Evolutionary conservation across 139 green algal genomes (phyloP), one percentile per base, ranked within the genome.

Genomic region (Micractinium conductrix): DNA sequence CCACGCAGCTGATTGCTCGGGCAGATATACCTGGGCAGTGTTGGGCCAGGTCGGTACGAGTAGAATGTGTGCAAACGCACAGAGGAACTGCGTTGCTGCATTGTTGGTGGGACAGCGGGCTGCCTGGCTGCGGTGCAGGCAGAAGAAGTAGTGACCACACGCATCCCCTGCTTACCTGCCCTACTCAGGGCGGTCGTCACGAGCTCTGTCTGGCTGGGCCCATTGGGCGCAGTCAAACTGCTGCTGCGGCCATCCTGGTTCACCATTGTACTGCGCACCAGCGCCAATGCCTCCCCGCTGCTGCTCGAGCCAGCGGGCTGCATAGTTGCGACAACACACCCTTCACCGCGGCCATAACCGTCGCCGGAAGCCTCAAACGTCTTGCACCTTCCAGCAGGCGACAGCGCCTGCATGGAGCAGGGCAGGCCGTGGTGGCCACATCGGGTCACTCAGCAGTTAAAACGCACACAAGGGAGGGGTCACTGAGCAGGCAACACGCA

Each of bases 241-340:
- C 84, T 91, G 48, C 86, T 89, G 22, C 91, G 83, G 4, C 91
- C 92, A 83, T 92, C 89, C 82, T 93, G 91, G 69, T 93, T 93
- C 37, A 93, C 83, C 10, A 80, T 79, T 30, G 81, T 85, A 43
- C 84, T 69, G 2, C n/a, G 62, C 38, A 93, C 35, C 35, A 89
- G 60, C 2, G 85, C 87, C 24, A 86, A 3, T 1, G 63, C 22
- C 22, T 48, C 7, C 16, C 24, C 71, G 21, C 10, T 42, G 38
- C 43, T 60, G 40, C 8, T 55, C 16, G n/a, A n/a, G 44, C n/a
- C 24, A 33, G 7, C 24, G 50, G 8, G 28, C 24, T 73, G 60
- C 53, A 89, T 21, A 21, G 78, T 74, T 28, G 53, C 65, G 22
- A 79, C 74, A 2, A 73, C 74, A 40, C 75, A 88, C 40, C 69